Base-by-base conservation (phyloP, 108 stramenopile genomes). In the Skeletonema grethae region DNA sequence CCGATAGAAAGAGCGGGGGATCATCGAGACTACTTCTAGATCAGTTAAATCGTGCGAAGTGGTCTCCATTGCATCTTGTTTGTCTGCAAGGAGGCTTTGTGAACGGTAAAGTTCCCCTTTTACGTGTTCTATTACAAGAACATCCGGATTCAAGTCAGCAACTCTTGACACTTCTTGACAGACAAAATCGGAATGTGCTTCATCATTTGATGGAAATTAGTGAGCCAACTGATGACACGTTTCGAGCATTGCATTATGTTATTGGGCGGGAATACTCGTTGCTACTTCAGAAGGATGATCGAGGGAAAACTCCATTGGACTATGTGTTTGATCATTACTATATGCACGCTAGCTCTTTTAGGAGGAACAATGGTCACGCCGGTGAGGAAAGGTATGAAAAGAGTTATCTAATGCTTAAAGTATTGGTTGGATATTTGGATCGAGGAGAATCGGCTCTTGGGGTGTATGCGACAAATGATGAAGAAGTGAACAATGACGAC, bases 31-130 rank as follows among this genome's bases (percentile, higher is more conserved):
- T 80, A 48, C 67, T 80, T 5, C 28, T 55, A 9, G 79, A 80
- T 67, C 79, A 73, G 32, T 34, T 36, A 10, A 80, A 80, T 67
- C 53, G 56, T 18, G 72, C 72, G 1, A 61, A 45, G 18, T 69
- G 67, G 72, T 80, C 72, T 8, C 79, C 79, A 25, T 63, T 80
- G 56, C 79, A 80, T 57, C 48, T 80, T 6, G 25, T 73, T 20
- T 80, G 70, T 59, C 70, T 79, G 1, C 77, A 72, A 28, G 77
- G 77, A 25, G 77, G 77, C 0, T 28, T 67, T 39, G 22, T 61
- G 3, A 57, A 8, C 4, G 77, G 77, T 7, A 70, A 67, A 22
- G 57, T 73, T 2, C 35, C 62, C 35, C 30, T 68, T 2, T 43
- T 61, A 18, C 61, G 34, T 38, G 38, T 61, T 16, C 22, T 73